phyloP scores from a whole-genome alignment of 805 yeast species.

The Candida glaebosa region DNA sequence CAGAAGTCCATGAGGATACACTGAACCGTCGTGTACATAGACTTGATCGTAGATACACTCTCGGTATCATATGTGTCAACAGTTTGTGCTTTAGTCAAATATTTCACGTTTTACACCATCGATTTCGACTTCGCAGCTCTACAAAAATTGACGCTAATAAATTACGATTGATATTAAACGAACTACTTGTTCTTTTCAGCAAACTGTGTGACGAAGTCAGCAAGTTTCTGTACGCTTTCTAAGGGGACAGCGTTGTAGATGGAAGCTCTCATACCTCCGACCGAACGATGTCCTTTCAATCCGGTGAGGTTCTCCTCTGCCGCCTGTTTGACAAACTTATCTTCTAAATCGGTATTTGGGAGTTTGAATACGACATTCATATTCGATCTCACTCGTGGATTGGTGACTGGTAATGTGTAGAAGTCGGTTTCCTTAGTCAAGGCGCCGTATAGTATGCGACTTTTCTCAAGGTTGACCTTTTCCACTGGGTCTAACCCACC shows the following conservation, averaged over 20 bases:
- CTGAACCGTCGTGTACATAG: background rate
- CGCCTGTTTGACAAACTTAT: conserved; percentile 68
- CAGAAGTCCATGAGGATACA: background rate
- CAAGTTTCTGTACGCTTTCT: conserved; percentile 55
- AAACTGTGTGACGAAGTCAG: conserved; percentile 56
- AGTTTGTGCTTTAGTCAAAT: no score
- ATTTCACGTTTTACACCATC: background rate
- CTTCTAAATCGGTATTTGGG: conserved; percentile 59
- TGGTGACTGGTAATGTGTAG: conserved; percentile 64
- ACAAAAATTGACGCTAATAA: no score
- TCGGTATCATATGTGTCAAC: background rate
- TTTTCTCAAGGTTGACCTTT: conserved; percentile 55
- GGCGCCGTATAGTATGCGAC: conserved; percentile 57
- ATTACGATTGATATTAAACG: no score
- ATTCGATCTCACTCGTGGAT: conserved; percentile 58
- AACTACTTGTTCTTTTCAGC: conserved; percentile 33
- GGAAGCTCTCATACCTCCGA: conserved; percentile 95
- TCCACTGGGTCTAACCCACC: conserved; percentile 77
- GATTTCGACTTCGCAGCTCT: background rate
- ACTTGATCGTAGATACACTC: conserved; percentile 1
- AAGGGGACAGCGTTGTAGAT: conserved; percentile 81
- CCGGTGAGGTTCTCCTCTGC: conserved; percentile 60
- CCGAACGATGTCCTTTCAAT: conserved; percentile 93
- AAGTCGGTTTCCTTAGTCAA: conserved; percentile 65
- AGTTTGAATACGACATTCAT: conserved; percentile 94